Percentiles rank a stretch among this genome's conserved stretches.
Conservation (phyloP, 2,329 filamentous ascomycete genomes). For the Botrytis deweyae region DNA sequence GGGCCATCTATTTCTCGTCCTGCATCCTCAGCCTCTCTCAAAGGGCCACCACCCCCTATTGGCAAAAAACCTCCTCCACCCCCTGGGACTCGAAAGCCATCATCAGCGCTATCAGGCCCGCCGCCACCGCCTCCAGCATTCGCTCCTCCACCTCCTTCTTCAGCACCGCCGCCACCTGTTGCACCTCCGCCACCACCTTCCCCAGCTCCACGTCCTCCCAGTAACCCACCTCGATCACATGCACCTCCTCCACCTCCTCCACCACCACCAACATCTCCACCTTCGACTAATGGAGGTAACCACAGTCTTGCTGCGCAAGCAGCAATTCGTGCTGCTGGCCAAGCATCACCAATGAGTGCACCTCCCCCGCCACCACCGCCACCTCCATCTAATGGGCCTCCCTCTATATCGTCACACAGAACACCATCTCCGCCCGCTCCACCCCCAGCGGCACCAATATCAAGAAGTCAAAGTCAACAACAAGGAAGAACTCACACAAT, state of each 20-base stretch:
- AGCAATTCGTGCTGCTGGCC: constrained; percentile 46
- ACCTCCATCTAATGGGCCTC: constrained; percentile 41
- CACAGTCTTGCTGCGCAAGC: constrained; percentile 47
- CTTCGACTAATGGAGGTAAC: constrained; percentile 34
- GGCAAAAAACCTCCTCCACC: constrained; percentile 72
- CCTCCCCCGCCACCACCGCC: constrained; percentile 44
- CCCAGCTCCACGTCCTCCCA: constrained; percentile 38
- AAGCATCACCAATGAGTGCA: constrained; percentile 44
- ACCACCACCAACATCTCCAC: constrained; percentile 41
- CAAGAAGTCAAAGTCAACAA: constrained; percentile 43
- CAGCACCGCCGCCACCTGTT: constrained; percentile 40
- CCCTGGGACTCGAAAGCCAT: constrained; percentile 59
- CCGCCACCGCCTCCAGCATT: constrained; percentile 40
- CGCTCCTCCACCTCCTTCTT: constrained; percentile 39
- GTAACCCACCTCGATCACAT: constrained; percentile 39
- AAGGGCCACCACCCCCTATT: constrained; percentile 73
- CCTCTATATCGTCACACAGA: constrained; percentile 38
- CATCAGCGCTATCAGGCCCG: constrained; percentile 39
- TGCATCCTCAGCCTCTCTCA: constrained; percentile 58
- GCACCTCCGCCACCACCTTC: constrained; percentile 41
- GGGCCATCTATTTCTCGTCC: constrained; percentile 54
- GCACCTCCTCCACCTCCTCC: constrained; percentile 34
- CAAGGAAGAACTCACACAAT: constrained; percentile 59
- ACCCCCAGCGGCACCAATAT: constrained; percentile 41
- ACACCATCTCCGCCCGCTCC: constrained; percentile 43